These are phyloP conservation scores for Kwoniella bestiolae DNA, from an alignment of 768 basidiomycete genomes.

Conservation along the genomic window DNA sequence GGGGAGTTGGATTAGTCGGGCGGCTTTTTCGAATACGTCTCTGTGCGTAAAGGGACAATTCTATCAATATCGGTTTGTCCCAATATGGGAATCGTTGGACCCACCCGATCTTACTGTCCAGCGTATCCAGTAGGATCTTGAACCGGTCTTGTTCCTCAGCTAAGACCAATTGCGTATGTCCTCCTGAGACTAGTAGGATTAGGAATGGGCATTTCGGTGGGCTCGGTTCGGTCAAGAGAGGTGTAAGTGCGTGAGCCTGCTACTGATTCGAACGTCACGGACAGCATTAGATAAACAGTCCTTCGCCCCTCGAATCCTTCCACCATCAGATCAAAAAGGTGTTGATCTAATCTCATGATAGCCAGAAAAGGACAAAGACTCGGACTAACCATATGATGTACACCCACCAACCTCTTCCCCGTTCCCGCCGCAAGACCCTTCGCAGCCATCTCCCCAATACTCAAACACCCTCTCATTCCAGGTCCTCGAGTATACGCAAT, in stretches of 20 bases:
- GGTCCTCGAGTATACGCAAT: slow-evolving; percentile 81
- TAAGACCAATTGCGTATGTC: slow-evolving; percentile 86
- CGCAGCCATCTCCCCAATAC: slow-evolving; percentile 79
- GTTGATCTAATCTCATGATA: too few relatives aligned
- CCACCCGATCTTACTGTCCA: slow-evolving; percentile 74
- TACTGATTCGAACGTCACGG: too few relatives aligned
- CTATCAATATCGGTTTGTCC: background rate
- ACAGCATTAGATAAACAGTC: too few relatives aligned
- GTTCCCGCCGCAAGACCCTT: slow-evolving; percentile 78
- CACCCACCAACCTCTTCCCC: slow-evolving; percentile 79
- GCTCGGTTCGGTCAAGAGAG: slow-evolving; percentile 66
- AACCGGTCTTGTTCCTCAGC: slow-evolving; percentile 67
- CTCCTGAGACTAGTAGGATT: slow-evolving; percentile 86
- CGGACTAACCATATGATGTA: slow-evolving; percentile 86
- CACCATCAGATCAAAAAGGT: too few relatives aligned
- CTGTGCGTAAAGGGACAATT: slow-evolving; percentile 26
- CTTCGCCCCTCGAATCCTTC: too few relatives aligned
- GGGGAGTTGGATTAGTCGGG: slow-evolving; percentile 69
- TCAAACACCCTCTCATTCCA: slow-evolving; percentile 77
- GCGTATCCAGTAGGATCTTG: slow-evolving; percentile 72
- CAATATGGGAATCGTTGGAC: slow-evolving; percentile 12
- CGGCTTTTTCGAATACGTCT: slow-evolving; percentile 80
- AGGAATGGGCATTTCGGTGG: slow-evolving; percentile 80
- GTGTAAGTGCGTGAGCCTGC: slow-evolving; percentile 92
- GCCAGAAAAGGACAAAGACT: slow-evolving; percentile 1